A percentile compares a stretch with the other conserved stretches of the same genome.
phyloP scores from a whole-genome alignment of 805 yeast genomes.

The Ogataea nonfermentans region DNA sequence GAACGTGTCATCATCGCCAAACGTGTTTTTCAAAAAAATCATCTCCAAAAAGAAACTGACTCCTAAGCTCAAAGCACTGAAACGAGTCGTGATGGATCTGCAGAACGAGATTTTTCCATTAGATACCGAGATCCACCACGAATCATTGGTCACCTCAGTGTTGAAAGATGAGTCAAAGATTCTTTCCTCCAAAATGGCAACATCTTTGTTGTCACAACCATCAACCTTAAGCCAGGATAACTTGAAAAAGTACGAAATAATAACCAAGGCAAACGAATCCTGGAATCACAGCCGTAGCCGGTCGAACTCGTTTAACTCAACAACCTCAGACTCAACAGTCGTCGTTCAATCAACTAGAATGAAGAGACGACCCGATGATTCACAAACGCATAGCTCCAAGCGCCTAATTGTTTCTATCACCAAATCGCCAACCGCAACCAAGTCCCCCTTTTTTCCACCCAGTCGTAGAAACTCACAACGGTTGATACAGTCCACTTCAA shows the following conservation, averaged over 20 bases:
- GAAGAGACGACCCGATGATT: conserved; percentile 21
- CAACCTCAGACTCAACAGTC: conserved; percentile 9
- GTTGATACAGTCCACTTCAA: conserved; percentile 31
- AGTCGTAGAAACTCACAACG: conserved; percentile 29
- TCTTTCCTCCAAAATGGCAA: conserved; percentile 16
- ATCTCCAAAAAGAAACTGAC: conserved; percentile 28
- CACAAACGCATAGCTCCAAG: conserved; percentile 12
- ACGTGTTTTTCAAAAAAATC: conserved; percentile 32
- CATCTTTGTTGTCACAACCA: conserved; percentile 15
- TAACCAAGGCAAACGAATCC: conserved; percentile 35
- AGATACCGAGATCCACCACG: conserved; percentile 36
- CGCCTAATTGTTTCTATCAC: conserved; percentile 25
- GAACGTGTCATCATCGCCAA: conserved; percentile 14
- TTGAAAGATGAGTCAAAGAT: conserved; percentile 31
- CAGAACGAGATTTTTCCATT: conserved; percentile 36
- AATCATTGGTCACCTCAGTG: conserved; percentile 33
- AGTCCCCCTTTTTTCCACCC: conserved; percentile 11
- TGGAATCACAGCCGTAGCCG: conserved; percentile 32
- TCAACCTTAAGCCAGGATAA: conserved; percentile 7
- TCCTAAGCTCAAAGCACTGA: conserved; percentile 37
- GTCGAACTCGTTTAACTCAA: conserved; percentile 8
- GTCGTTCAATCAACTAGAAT: not conserved
- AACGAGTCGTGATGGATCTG: conserved; percentile 34
- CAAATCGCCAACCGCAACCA: conserved; percentile 8
- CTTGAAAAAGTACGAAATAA: conserved; percentile 33